Base-by-base conservation (phyloP, 2,329 filamentous ascomycete species). In the Fusarium agapanthi region DNA sequence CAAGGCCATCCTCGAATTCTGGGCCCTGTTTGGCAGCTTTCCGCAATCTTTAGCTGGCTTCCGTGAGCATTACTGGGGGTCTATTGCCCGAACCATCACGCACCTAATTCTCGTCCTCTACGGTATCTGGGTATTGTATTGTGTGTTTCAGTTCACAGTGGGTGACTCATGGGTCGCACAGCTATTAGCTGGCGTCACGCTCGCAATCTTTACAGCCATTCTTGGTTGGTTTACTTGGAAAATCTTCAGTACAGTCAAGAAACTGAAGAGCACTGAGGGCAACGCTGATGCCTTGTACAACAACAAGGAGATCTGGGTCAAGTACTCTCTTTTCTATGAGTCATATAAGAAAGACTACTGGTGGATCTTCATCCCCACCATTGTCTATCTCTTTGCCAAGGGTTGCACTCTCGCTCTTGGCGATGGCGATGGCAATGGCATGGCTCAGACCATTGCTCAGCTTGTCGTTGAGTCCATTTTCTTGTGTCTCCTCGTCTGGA, bases 251-350 rank as follows among this genome's bases (percentile, higher is more conserved):
- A 90, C 92, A 20, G 96, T 94, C 12, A 88, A 87, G 71, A 88
- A 90, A 77, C 91, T 94, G 73, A 95, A 93, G 86, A 88, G 90
- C 78, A 78, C 86, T 35, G 91, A 97, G 74, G 95, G 95, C 64
- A 92, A 95, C 79, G 83, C 88, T 1, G 86, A 87, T 22, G 89
- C 86, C 18, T 87, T 99, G 14, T 98, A 95, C 82, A 93, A 98
- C 67, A 88, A 98, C 83, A 97, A 96, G 86, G 89, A 92, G 65
- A 91, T 92, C 44, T 98, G 96, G 95, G 88, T 94, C 81, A 97
- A 96, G 85, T 99, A 99, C 87, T 96, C 93, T 78, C 87, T 98
- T 70, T 98, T 99, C 84, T 99, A 99, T 85, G 96, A 98, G 78
- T 92, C 92, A 76, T 98, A 97, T 87, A 95, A 94, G 85, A 94